Percentiles rank a stretch among this genome's conserved stretches.
Conservation (phyloP, 352 stramenopile genomes). For the Globisporangium cystogenes region DNA sequence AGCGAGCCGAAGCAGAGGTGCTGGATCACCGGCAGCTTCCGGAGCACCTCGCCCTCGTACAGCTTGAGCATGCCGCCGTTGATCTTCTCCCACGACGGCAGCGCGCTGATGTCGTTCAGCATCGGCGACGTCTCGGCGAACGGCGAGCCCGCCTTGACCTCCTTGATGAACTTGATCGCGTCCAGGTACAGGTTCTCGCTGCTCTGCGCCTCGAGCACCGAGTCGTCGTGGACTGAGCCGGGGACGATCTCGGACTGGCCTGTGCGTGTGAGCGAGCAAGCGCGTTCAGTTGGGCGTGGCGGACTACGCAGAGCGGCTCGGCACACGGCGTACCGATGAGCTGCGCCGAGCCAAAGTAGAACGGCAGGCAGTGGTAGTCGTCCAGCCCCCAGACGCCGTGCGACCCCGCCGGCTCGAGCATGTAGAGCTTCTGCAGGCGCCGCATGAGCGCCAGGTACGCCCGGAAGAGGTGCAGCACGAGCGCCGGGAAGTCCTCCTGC, state of each 20-base stretch:
- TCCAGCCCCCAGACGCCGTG: constrained; percentile 99
- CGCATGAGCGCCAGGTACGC: constrained; percentile 94
- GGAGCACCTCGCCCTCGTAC: constrained; percentile 96
- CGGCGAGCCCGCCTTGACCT: constrained; percentile 85
- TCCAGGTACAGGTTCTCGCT: constrained; percentile 92
- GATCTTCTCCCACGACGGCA: constrained; percentile 91
- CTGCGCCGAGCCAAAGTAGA: constrained; percentile 97
- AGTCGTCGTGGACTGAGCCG: constrained; percentile 69
- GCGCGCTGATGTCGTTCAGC: constrained; percentile 89
- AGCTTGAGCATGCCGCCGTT: constrained; percentile 88
- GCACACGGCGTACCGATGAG: constrained; percentile 53
- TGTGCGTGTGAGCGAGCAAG: constrained; percentile 9
- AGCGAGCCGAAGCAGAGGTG: constrained; percentile 97
- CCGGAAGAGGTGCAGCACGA: constrained; percentile 89
- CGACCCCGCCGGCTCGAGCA: constrained; percentile 97
- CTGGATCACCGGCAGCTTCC: constrained; percentile 98
- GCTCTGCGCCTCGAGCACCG: constrained; percentile 48
- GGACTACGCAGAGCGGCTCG: no score
- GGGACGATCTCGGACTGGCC: constrained; percentile 67
- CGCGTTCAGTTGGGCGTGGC: no score
- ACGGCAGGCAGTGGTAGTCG: constrained; percentile 98
- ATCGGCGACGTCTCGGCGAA: constrained; percentile 94
- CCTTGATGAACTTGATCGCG: constrained; percentile 90
- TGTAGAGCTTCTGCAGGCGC: constrained; percentile 94
- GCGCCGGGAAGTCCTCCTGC: constrained; percentile 70